Percentiles rank a stretch among this genome's conserved stretches.
phyloP scores from a whole-genome alignment of 345 rosid genomes.

The Erodium maritimum region DNA sequence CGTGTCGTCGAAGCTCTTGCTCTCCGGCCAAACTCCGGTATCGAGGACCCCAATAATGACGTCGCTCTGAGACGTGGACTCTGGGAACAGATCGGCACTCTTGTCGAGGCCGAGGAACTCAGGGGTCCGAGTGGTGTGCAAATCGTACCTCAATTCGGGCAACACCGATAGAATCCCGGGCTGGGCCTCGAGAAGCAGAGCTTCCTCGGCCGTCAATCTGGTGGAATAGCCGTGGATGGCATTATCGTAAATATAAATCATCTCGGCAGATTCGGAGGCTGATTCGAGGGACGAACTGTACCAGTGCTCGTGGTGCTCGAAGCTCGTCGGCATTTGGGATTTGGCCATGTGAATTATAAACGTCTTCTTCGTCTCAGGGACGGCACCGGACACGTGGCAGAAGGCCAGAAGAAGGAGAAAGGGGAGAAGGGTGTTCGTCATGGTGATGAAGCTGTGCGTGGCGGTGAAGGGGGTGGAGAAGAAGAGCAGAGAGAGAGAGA shows the following conservation, averaged over 20 bases:
- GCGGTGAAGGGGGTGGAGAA: too few relatives aligned
- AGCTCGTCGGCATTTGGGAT: conserved; percentile 55
- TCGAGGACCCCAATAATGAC: conserved; percentile 45
- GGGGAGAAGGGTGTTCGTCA: neutral
- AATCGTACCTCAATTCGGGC: conserved; percentile 39
- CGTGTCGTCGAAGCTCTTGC: conserved; percentile 33
- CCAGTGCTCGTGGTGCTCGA: conserved; percentile 63
- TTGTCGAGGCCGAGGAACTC: conserved; percentile 41
- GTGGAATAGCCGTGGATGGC: conserved; percentile 48
- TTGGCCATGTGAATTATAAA: conserved; percentile 81
- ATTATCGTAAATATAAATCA: conserved; percentile 43
- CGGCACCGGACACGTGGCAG: neutral
- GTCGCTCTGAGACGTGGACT: conserved; percentile 16
- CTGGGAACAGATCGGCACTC: conserved; percentile 21
- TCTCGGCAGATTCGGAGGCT: conserved; percentile 36
- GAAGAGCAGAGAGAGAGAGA: too few relatives aligned
- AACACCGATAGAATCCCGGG: conserved; percentile 37
- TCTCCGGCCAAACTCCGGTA: too few relatives aligned
- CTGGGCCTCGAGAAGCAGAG: conserved; percentile 23
- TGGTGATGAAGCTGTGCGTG: too few relatives aligned
- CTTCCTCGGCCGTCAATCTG: conserved; percentile 32
- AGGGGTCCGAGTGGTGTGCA: too few relatives aligned
- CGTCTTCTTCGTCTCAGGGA: conserved; percentile 13
- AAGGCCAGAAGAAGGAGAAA: neutral
- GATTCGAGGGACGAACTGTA: conserved; percentile 64